Percentiles rank a stretch among this genome's conserved stretches.
Conservation (phyloP, 2,329 filamentous ascomycete genomes). For the Claviceps sorghi region DNA sequence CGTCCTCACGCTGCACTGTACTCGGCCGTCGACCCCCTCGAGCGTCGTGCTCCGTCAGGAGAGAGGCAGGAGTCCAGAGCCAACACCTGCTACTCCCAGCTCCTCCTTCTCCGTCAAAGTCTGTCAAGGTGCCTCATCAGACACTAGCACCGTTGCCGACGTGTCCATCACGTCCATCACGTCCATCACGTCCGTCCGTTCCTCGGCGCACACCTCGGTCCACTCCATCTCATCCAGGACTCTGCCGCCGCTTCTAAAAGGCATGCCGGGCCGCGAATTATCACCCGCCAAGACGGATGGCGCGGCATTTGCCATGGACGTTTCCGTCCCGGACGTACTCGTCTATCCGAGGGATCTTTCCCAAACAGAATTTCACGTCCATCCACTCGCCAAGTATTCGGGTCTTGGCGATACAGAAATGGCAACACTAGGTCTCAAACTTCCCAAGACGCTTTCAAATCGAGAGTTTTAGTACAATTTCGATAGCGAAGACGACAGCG, state of each 20-base stretch:
- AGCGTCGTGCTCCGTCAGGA: conserved; percentile 4
- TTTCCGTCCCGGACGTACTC: conserved; percentile 16
- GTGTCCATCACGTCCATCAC: background rate
- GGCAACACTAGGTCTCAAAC: conserved; percentile 19
- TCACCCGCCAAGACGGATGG: conserved; percentile 23
- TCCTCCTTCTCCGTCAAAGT: background rate
- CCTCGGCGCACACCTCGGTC: conserved; percentile 1
- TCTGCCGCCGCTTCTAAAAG: conserved; percentile 28
- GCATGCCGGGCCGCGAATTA: conserved; percentile 25
- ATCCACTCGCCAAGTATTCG: conserved; percentile 20
- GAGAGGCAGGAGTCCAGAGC: conserved; percentile 5
- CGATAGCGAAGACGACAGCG: conserved; percentile 19
- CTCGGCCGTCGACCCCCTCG: conserved; percentile 4
- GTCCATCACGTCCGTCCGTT: background rate
- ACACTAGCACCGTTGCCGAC: conserved; percentile 2
- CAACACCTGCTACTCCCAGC: background rate
- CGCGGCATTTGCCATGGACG: conserved; percentile 20
- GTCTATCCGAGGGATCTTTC: conserved; percentile 21
- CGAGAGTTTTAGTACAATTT: conserved; percentile 24
- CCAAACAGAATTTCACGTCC: conserved; percentile 19
- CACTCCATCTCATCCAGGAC: conserved; percentile 6
- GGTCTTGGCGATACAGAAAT: conserved; percentile 12
- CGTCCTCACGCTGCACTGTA: background rate
- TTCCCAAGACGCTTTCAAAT: conserved; percentile 19
- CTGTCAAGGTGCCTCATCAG: background rate